Base-by-base conservation (phyloP, 345 rosid species). In the Acer saccharum region DNA sequence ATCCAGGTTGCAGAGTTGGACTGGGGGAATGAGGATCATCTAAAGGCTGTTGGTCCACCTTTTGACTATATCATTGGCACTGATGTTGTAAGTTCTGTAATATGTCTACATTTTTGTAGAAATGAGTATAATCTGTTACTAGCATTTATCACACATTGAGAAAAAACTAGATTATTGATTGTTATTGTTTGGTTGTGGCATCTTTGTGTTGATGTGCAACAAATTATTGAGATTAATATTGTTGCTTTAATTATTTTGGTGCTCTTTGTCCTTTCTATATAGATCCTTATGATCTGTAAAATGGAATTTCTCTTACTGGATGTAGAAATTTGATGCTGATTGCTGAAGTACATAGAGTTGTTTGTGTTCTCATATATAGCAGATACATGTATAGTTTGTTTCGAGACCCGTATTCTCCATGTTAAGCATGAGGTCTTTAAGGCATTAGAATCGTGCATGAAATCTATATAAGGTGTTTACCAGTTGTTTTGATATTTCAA, bases 51-150 rank as follows among this genome's bases (percentile, higher is more conserved):
- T 77, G 81, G 78, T 80, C 95, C 95, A 21, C 97, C 99, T 27
- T 93, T 93, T 88, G 99, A 95, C 85, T 95, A 85, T 81, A 85
- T 95, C 50, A 85, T 95, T 66, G 99, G 96, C 77, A 95, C 99
- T 68, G 99, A 95, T 86, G 93, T 93, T 76, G 98, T 95, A 86
- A 88, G 98, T 86, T 79, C 60, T 83, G 12, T 68, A 55, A 50
- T 18, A 41, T 74, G 48, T 54, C 32, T 61, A 11, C 73, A 57
- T 77, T 43, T 68, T 35, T 44, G 63, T 43, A 16, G 9, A 50
- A 18, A 48, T 50, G 41, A 21, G 13, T 46, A 16, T 57, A 16
- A n/a, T 1, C 46, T 16, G 17, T 54, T 29, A 46, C 17, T 32
- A 11, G 1, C 5, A 12, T 21, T 44, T 66, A 32, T 57, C 35